Base-by-base conservation (phyloP, 2,329 filamentous ascomycete species). In the Claviceps africana region DNA sequence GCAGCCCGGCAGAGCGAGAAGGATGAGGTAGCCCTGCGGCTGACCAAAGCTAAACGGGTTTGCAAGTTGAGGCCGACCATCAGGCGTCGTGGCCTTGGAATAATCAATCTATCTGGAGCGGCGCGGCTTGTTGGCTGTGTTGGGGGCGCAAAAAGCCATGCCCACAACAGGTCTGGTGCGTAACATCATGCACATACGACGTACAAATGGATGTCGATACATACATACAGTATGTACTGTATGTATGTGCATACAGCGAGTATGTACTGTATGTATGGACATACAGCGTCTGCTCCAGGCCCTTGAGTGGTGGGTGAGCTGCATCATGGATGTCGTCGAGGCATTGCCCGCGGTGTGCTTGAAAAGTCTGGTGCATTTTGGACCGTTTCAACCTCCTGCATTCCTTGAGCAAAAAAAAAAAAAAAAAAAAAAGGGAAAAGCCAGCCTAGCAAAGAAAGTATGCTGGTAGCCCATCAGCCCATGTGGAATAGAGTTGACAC, bases 401-500 rank as follows among this genome's bases (percentile, higher is more conserved):
- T 13, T 30, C 22, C 25, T 28, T 25, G 10, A n/a, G n/a, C n/a
- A n/a, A n/a, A n/a, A n/a, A n/a, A n/a, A n/a, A n/a, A n/a, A n/a
- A n/a, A n/a, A n/a, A n/a, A n/a, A n/a, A n/a, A n/a, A n/a, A n/a
- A n/a, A n/a, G n/a, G n/a, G 9, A 10, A 33, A 37, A 37, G 33
- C 33, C 33, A 37, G 3, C 4, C 11, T 4, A 37, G 7, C 2
- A 17, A 37, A 37, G 33, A 37, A 37, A 15, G 13, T 15, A n/a
- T 37, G 35, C 3, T 35, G 33, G 33, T 35, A 50, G 37, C 44
- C 30, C 28, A 17, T 35, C 15, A 21, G 9, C 17, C 15, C 22
- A 19, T 33, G 13, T 44, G 37, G 28, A 47, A 47, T 47, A 51
- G 35, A 51, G 50, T 51, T 51, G 35, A 31, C 9, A 44, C 7